Percentiles rank a stretch among this genome's conserved stretches.
phyloP scores from a whole-genome alignment of 2,329 filamentous ascomycete species.

The Phoma herbarum region DNA sequence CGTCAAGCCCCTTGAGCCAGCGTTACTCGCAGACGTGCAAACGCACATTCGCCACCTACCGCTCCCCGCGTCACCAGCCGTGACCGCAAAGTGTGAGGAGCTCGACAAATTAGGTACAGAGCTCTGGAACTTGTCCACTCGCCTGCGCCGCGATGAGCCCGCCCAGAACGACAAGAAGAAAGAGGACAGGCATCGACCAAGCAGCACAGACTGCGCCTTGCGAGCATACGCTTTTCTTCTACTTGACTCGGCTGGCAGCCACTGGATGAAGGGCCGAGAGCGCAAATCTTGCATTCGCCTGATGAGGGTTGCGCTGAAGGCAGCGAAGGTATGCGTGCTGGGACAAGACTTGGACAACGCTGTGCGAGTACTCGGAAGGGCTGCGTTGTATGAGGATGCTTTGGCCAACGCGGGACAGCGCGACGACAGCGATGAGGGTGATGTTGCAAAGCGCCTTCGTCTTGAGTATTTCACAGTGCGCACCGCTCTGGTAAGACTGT shows the following conservation, averaged over 20 bases:
- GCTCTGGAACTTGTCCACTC: slow-evolving; percentile 74
- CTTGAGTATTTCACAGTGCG: slow-evolving; percentile 73
- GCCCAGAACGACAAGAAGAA: slow-evolving; percentile 42
- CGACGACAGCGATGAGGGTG: slow-evolving; percentile 34
- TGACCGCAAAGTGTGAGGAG: slow-evolving; percentile 53
- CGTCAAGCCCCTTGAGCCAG: slow-evolving; percentile 25
- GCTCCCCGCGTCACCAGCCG: slow-evolving; percentile 33
- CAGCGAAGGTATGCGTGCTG: slow-evolving; percentile 70
- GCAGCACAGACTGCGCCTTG: slow-evolving; percentile 44
- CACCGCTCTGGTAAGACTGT: slow-evolving; percentile 67
- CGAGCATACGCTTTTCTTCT: slow-evolving; percentile 72
- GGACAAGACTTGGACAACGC: slow-evolving; percentile 65
- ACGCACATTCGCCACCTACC: slow-evolving; percentile 55
- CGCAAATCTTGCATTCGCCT: slow-evolving; percentile 60
- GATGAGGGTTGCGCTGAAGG: slow-evolving; percentile 73
- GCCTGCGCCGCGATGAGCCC: slow-evolving; percentile 50
- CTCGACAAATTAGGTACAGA: slow-evolving; percentile 65
- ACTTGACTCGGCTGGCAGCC: slow-evolving; percentile 60
- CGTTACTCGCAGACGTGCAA: slow-evolving; percentile 48
- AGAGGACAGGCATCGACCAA: slow-evolving; percentile 33
- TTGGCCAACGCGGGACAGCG: slow-evolving; percentile 30
- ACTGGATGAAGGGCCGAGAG: slow-evolving; percentile 28
- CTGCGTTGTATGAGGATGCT: slow-evolving; percentile 61
- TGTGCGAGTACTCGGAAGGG: slow-evolving; percentile 69
- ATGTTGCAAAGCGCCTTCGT: slow-evolving; percentile 55